A percentile compares a stretch with the other conserved stretches of the same genome.
These are phyloP conservation scores for Claviceps arundinis DNA, from an alignment of 2,329 filamentous ascomycete genomes.

Conservation along the genomic window DNA sequence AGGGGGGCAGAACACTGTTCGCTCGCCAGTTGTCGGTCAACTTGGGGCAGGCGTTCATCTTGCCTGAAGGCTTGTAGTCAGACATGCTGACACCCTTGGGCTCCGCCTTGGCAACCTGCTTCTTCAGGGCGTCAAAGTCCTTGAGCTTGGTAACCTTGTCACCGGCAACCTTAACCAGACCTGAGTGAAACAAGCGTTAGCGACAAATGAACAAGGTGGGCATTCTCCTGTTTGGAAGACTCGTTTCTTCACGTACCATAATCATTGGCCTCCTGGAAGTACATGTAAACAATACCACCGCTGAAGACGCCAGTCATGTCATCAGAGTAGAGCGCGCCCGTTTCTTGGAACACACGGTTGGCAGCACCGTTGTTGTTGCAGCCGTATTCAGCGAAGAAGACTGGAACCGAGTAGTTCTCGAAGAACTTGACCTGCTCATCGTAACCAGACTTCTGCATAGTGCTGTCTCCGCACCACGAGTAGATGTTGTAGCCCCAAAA, in stretches of 20 bases:
- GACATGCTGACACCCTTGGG: constrained; percentile 53
- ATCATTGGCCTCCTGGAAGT: constrained; percentile 81
- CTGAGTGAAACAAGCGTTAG: constrained; percentile 19
- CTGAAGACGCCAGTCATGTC: constrained; percentile 83
- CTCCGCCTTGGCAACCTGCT: constrained; percentile 52
- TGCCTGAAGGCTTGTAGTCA: constrained; percentile 64
- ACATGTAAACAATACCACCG: constrained; percentile 98
- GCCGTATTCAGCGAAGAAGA: constrained; percentile 98
- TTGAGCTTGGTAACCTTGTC: constrained; percentile 50
- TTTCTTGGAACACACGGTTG: constrained; percentile 74
- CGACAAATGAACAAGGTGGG: not conserved
- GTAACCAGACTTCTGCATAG: constrained; percentile 66
- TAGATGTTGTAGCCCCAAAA: constrained; percentile 99
- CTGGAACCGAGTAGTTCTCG: constrained; percentile 74
- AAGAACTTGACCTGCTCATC: constrained; percentile 76
- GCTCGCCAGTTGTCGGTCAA: constrained; percentile 50
- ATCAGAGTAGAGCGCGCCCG: constrained; percentile 61
- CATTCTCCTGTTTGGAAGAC: not conserved
- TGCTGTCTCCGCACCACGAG: constrained; percentile 90
- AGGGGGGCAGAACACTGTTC: constrained; percentile 59
- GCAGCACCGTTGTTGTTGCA: constrained; percentile 60
- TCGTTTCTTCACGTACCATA: constrained; percentile 45
- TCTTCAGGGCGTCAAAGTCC: constrained; percentile 63
- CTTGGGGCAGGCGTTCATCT: constrained; percentile 57
- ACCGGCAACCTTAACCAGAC: constrained; percentile 51